Percentiles rank a stretch among this genome's conserved stretches.
phyloP scores from a whole-genome alignment of 768 basidiomycete species.

The Leucogyrophana mollusca region DNA sequence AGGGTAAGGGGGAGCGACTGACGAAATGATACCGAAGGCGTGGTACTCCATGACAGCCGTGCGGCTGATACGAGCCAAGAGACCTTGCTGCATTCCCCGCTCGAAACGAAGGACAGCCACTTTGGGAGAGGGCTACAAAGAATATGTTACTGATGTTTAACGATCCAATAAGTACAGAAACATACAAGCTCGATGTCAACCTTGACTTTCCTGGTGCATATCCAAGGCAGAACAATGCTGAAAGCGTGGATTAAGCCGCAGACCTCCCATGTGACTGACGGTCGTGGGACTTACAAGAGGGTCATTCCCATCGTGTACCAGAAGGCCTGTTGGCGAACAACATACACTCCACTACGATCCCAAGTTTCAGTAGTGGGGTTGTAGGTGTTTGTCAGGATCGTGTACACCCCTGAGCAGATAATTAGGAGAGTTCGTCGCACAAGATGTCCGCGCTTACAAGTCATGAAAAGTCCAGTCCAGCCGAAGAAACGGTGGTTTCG shows the following conservation, averaged over 20 bases:
- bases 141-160: constrained; percentile 2
- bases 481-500: constrained; percentile 79
- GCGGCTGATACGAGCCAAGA: constrained; percentile 72
- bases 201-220: constrained; percentile 67
- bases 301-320: constrained; percentile 79
- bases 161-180: constrained; percentile 5
- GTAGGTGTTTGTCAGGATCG: constrained; percentile 65
- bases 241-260: constrained; percentile 3
- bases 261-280: background rate
- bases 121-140: constrained; percentile 67
- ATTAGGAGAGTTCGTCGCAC: background rate
- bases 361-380: constrained; percentile 53
- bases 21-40: constrained; percentile 80
- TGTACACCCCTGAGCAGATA: constrained; percentile 57
- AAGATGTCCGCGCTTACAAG: constrained; percentile 30
- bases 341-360: constrained; percentile 50
- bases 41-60: constrained; percentile 79
- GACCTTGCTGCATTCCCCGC: constrained; percentile 83
- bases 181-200: constrained; percentile 76
- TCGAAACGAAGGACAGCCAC: constrained; percentile 77
- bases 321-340: constrained; percentile 71
- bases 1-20: constrained; percentile 21
- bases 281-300: constrained; percentile 49
- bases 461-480: constrained; percentile 60
- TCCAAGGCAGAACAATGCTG: constrained; percentile 74